Conservation (phyloP, 2,329 filamentous ascomycete species). For the Cladorrhinum sp. region DNA sequence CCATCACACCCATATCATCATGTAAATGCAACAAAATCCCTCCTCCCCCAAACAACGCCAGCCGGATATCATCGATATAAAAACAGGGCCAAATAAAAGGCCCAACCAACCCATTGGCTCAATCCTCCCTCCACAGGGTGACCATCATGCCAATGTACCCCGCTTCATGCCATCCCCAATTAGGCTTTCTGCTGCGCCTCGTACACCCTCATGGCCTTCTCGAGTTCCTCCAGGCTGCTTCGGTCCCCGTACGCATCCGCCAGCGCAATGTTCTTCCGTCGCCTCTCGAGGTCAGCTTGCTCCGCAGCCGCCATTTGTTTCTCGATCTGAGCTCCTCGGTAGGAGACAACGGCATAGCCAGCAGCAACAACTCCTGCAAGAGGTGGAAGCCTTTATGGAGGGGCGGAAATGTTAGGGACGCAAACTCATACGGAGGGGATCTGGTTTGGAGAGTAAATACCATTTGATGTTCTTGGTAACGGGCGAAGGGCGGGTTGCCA, state of each 20-base stretch:
- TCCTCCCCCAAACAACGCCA: not conserved
- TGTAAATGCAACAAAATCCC: not conserved
- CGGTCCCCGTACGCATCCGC: constrained; percentile 34
- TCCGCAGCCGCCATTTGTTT: constrained; percentile 15
- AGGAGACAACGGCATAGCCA: constrained; percentile 28
- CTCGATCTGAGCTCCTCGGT: constrained; percentile 22
- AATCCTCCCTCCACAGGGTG: not conserved
- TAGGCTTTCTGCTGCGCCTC: constrained; percentile 26
- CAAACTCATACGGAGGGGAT: not conserved
- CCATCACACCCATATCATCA: not conserved
- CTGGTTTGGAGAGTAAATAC: constrained; percentile 11
- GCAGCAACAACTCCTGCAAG: constrained; percentile 26
- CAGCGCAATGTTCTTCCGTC: constrained; percentile 24
- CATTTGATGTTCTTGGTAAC: constrained; percentile 25
- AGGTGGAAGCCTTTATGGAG: constrained; percentile 25
- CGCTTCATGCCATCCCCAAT: not conserved
- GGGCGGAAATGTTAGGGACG: not conserved
- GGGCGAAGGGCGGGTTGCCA: constrained; percentile 11
- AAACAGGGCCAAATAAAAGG: not conserved
- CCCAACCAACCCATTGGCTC: not conserved
- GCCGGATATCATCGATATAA: not conserved
- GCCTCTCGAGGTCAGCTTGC: constrained; percentile 22
- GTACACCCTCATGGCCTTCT: constrained; percentile 32
- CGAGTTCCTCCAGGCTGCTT: constrained; percentile 32
- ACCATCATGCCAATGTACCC: not conserved